Percentiles rank a stretch among this genome's conserved stretches.
Conservation (phyloP, 1,284 basidiomycete genomes). For the Ceratobasidium sp. region DNA sequence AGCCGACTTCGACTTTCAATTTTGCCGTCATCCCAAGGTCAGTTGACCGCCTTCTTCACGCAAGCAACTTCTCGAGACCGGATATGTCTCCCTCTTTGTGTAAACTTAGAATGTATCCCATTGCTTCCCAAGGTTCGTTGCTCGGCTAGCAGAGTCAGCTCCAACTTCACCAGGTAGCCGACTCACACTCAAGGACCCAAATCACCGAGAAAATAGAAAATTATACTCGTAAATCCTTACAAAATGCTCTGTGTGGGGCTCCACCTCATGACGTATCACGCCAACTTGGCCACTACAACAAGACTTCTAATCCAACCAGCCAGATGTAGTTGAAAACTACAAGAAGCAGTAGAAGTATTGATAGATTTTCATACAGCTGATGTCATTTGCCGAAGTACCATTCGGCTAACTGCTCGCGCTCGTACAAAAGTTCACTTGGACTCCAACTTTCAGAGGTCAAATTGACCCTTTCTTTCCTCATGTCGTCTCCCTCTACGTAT, state of each 20-base stretch:
- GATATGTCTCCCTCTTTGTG: neutral
- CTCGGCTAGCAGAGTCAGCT: too few species aligned
- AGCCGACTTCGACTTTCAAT: constrained; percentile 16
- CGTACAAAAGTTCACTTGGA: neutral
- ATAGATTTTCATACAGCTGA: neutral
- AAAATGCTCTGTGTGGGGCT: too few species aligned
- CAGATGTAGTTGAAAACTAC: neutral
- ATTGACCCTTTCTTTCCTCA: neutral
- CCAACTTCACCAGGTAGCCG: too few species aligned
- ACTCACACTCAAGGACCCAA: too few species aligned
- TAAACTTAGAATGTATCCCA: neutral
- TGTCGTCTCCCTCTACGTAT: constrained; percentile 1
- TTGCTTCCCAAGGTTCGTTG: too few species aligned
- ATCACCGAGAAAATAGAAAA: too few species aligned
- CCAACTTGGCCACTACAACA: too few species aligned
- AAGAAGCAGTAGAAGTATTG: neutral
- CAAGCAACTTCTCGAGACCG: neutral
- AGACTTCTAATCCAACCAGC: too few species aligned
- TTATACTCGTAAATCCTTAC: too few species aligned
- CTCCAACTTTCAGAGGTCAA: neutral
- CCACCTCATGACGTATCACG: too few species aligned
- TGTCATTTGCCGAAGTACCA: constrained; percentile 18
- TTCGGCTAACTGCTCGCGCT: constrained; percentile 16
- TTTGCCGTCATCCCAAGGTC: neutral
- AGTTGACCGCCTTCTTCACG: constrained; percentile 13